A percentile compares a stretch with the other conserved stretches of the same genome.
phyloP scores from a whole-genome alignment of 1,284 basidiomycete species.

The Papiliotrema flavescens region DNA sequence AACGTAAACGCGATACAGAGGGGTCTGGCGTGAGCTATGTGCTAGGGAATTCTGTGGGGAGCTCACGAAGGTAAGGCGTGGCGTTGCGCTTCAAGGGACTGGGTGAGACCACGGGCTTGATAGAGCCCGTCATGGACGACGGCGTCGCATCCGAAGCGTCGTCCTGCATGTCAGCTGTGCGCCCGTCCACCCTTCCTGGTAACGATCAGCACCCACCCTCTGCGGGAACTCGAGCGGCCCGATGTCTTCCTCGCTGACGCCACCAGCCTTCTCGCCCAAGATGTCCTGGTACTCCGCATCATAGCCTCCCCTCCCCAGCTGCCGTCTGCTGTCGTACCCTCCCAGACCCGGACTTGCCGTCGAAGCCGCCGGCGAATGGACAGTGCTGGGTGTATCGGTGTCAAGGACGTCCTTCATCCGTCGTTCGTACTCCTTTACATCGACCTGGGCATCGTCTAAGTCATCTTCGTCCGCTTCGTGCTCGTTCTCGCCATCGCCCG shows the following conservation, averaged over 20 bases:
- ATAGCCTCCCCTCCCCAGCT: conserved; percentile 4
- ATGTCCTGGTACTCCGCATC: conserved; percentile 19
- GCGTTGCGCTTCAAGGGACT: conserved; percentile 20
- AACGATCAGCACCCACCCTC: conserved; percentile 17
- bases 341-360: background rate
- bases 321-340: background rate
- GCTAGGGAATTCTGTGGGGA: background rate
- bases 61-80: conserved; percentile 24
- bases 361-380: background rate
- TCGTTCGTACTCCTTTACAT: conserved; percentile 12
- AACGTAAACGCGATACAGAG: conserved; percentile 73
- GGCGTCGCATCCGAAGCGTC: conserved; percentile 37
- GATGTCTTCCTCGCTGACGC: conserved; percentile 35
- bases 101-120: background rate
- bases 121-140: background rate
- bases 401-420: conserved; percentile 9
- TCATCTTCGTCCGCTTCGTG: background rate
- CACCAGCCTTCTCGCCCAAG: conserved; percentile 11
- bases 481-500: background rate
- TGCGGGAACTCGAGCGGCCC: conserved; percentile 14
- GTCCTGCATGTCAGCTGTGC: conserved; percentile 29
- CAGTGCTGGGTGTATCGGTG: background rate
- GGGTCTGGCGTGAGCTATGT: conserved; percentile 59
- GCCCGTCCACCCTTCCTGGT: background rate
- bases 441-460: background rate